Base-by-base conservation (phyloP, 139 green algal genomes). In the Chlamydomonas schloesseri region DNA sequence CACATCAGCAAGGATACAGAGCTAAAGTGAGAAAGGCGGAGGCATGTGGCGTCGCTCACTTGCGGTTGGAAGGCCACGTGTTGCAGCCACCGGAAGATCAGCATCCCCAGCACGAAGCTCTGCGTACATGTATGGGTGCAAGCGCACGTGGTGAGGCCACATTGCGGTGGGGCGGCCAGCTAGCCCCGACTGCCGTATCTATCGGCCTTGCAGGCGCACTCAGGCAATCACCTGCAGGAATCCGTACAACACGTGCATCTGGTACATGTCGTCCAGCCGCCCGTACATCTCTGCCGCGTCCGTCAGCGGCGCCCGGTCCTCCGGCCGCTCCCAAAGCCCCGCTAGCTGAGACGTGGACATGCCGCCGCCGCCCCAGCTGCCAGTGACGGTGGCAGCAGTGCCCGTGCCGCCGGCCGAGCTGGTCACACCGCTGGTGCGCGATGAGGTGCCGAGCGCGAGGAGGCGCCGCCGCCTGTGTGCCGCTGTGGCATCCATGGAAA, bases 171-270 rank as follows among this genome's bases (percentile, higher is more conserved):
- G 57, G 57, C 57, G 28, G 57, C 20, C 17, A 24, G 57, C 20
- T 4, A 65, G 17, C 50, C 11, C 24, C 4, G 17, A 20, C 11
- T 4, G 4, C 14, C 4, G 24, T 65, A 15, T 8, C 57, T 29
- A 28, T 28, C 20, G 17, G 4, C 28, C 14, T 4, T 28, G 4
- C 11, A 15, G 20, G 8, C 24, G 60, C 21, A 31, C 60, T 0
- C 60, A 31, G 18, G 20, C 18, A 60, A 13, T 2, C 55, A 60
- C 60, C 60, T 67, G 60, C 21, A 67, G 60, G 60, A 67, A 67
- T 1, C 18, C 50, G 87, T 91, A 91, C 47, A 64, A 23, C 31
- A 77, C 81, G 11, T 65, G 60, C 55, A 77, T 67, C 34, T 82
- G 24, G 36, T 80, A 81, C 87, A 90, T 88, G 8, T 50, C 15